Base-by-base conservation (phyloP, 768 basidiomycete species). In the Cyclocybe cylindracea region DNA sequence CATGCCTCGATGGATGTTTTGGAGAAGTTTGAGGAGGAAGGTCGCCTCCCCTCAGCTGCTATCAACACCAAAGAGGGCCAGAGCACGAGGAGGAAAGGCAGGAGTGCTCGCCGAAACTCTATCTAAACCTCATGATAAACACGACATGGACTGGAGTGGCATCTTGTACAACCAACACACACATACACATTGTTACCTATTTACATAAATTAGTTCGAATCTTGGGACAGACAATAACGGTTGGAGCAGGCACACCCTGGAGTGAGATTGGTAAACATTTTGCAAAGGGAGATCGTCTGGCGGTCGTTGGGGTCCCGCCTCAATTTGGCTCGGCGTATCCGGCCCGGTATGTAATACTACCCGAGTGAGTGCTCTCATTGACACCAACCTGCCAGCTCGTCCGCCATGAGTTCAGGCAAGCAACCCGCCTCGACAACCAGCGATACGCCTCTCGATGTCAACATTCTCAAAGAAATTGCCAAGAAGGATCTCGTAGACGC, bases 401-500 rank as follows among this genome's bases (percentile, higher is more conserved):
- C 16, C 41, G 42, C 39, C 44, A 64, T 70, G 65, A 64, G 70
- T 50, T 66, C 76, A 48, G 77, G 75, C 48, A 61, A 72, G 13
- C 70, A 71, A 44, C 61, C 65, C 4, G 67, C 74, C 35, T 41
- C 50, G 31, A 46, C 34, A 5, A 49, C 42, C 48, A 62, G 75
- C 33, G 63, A 65, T 11, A 76, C 80, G 41, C 62, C 72, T 9
- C 46, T 89, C 36, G 86, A 91, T 62, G 74, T 87, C 10, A 82
- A 78, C 32, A 53, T 86, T 1, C 72, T 97, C 35, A 89, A 83
- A 63, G 93, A 95, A 50, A 78, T 90, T 31, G 90, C 85, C 3
- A 84, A 82, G 66, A 89, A 87, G 57, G 85, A 82, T n/a, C 69
- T 96, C 8, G 80, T 97, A 1, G 91, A 94, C 62, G 83, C 89